Base-by-base conservation (phyloP, 306 rosid species). In the Trichosanthes cucumerina region DNA sequence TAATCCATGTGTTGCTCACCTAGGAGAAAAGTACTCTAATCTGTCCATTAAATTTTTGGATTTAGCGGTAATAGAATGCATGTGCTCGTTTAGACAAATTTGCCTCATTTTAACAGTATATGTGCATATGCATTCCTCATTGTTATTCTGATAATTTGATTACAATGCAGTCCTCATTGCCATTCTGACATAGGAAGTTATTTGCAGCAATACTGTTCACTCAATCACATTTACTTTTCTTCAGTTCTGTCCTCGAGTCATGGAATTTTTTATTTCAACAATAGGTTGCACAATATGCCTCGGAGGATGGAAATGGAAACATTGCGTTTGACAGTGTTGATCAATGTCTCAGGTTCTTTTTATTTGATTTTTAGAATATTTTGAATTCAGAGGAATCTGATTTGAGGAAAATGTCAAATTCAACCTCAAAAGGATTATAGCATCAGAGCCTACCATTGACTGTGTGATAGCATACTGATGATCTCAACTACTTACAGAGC, bases 251-350 rank as follows among this genome's bases (percentile, higher is more conserved):
- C n/a, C 36, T 8, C 38, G 26, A 71, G 21, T n/a, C 11, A 14
- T 46, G 66, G 81, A 69, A 80, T 28, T 69, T 84, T 80, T 72
- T 69, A 65, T 78, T 28, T 64, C 57, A 81, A 78, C 50, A 81
- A 44, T 78, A 92, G 99, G 91, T 95, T 79, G 97, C 93, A 3
- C 99, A 88, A 70, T 91, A 92, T 82, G 99, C 97, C 79, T 89
- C 90, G 24, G 93, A 95, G 57, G 79, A 84, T 76, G 97, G 93
- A 76, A 86, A 88, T 81, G 97, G 95, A 47, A 88, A 88, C 81
- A 64, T 83, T 75, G 96, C 97, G 12, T 83, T 77, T 16, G 78
- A 83, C 75, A 79, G 77, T 74, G 97, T 95, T 13, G 96, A 92
- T 82, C 92, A 88, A 75, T 92, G 97, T 79, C 91, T 95, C 81